Conservation (phyloP, 2,329 filamentous ascomycete species). For the Sarocladium brachiariae region DNA sequence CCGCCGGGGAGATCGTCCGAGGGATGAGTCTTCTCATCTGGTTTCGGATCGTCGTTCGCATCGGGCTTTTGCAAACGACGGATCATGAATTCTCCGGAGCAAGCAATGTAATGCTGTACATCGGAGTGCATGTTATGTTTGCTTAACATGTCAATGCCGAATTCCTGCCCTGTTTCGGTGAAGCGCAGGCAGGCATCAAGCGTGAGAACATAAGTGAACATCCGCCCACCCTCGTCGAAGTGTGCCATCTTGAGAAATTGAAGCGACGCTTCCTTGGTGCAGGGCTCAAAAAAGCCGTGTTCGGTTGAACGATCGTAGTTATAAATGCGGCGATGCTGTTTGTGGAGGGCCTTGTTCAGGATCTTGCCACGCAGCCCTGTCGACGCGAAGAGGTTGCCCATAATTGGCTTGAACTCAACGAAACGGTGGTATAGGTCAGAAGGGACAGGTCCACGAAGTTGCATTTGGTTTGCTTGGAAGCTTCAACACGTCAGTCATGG, state of each 20-base stretch:
- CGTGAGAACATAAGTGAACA: constrained; percentile 89
- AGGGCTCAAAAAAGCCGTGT: constrained; percentile 60
- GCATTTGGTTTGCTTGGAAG: constrained; percentile 90
- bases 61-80: constrained; percentile 53
- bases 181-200: constrained; percentile 83
- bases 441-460: constrained; percentile 77
- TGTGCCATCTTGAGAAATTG: constrained; percentile 83
- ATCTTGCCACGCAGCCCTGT: constrained; percentile 72
- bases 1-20: constrained; percentile 39
- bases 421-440: constrained; percentile 79
- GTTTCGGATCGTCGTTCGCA: constrained; percentile 32
- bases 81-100: constrained; percentile 88
- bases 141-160: constrained; percentile 84
- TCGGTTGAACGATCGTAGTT: constrained; percentile 75
- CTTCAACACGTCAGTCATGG: constrained; percentile 31
- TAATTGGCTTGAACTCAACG: constrained; percentile 86
- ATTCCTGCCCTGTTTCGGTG: constrained; percentile 93
- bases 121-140: constrained; percentile 98
- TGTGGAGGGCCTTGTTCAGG: constrained; percentile 77
- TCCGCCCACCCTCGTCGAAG: constrained; percentile 75
- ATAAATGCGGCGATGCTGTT: constrained; percentile 84
- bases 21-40: constrained; percentile 44
- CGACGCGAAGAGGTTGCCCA: constrained; percentile 80
- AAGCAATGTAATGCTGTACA: constrained; percentile 85
- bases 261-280: constrained; percentile 62